Evolutionary conservation across 305 asterid genomes (phyloP), one percentile per base, ranked within the genome.

Genomic region (Rubia peregrina): DNA sequence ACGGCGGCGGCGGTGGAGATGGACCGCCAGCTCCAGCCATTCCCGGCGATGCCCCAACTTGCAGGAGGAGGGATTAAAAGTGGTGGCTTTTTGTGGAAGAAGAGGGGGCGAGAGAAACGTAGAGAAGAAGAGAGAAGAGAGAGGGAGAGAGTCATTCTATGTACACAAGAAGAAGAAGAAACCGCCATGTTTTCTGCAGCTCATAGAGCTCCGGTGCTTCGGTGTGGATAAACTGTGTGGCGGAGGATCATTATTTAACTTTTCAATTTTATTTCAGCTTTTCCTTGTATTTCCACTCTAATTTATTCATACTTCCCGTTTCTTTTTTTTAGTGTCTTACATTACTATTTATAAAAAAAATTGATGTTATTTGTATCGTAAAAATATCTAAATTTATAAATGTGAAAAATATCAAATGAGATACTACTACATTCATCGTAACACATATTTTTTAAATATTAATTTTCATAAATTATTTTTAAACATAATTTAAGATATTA

Each of bases 1-100:
- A 75, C 13, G 22, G 78, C 78, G 46, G 60, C 13, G 22, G 71
- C 78, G 46, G 66, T 51, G 19, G 74, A 26, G 36, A 17, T 43
- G 16, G 67, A n/a, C 36, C 62, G 14, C 38, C 64, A 24, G 41
- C 10, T 53, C 19, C 72, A 16, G 51, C 51, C 11, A 16, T 10
- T 38, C 19, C 12, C 13, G 40, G 21, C n/a, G 21, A 42, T 51
- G 40, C 24, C 9, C 46, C 44, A 30, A 19, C 12, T 8, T 33
- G 72, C 63, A 36, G 14, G 57, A 1, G 6, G 19, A 5, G 11
- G 36, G 51, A 19, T 68, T 17, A 36, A 12, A 4, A 10, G 7
- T 33, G 13, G 11, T 51, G 33, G 46, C 10, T 51, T 68, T n/a
- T 22, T 36, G 33, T 36, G 49, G 72, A 53, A 53, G 33, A 46